phyloP scores from a whole-genome alignment of 208 protist species.

The Wallacemonas sp. region DNA sequence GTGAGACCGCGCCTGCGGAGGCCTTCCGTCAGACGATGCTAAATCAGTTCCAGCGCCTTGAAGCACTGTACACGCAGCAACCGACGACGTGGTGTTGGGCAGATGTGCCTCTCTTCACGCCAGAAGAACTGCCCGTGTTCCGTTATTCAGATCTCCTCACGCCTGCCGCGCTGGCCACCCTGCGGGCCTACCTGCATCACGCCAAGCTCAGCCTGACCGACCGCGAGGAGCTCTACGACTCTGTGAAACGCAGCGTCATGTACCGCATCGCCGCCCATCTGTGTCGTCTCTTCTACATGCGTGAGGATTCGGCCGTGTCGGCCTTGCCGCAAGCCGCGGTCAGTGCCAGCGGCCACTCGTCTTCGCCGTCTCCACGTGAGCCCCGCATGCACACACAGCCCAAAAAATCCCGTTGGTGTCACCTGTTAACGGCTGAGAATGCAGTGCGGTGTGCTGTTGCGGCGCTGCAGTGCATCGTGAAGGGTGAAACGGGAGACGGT shows the following conservation, averaged over 20 bases:
- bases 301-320: background rate
- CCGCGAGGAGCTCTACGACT: slow-evolving; percentile 54
- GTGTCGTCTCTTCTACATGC: slow-evolving; percentile 19
- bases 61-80: slow-evolving; percentile 38
- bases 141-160: slow-evolving; percentile 61
- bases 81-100: slow-evolving; percentile 25
- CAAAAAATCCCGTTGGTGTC: slow-evolving; percentile 34
- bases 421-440: slow-evolving; percentile 65
- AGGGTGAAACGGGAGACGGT: slow-evolving; percentile 39
- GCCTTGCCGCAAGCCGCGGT: no score
- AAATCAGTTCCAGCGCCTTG: slow-evolving; percentile 45
- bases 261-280: slow-evolving; percentile 26
- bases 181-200: slow-evolving; percentile 49
- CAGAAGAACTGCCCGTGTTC: slow-evolving; percentile 45
- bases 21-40: slow-evolving; percentile 22
- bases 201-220: slow-evolving; percentile 44
- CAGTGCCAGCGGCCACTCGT: no score
- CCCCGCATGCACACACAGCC: background rate
- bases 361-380: no score
- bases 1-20: background rate
- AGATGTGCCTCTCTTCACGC: slow-evolving; percentile 34
- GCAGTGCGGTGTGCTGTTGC: slow-evolving; percentile 41
- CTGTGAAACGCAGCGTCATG: slow-evolving; percentile 47
- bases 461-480: slow-evolving; percentile 59
- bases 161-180: slow-evolving; percentile 18